Base-by-base conservation (phyloP, 306 rosid species). In the Neltuma alba region DNA sequence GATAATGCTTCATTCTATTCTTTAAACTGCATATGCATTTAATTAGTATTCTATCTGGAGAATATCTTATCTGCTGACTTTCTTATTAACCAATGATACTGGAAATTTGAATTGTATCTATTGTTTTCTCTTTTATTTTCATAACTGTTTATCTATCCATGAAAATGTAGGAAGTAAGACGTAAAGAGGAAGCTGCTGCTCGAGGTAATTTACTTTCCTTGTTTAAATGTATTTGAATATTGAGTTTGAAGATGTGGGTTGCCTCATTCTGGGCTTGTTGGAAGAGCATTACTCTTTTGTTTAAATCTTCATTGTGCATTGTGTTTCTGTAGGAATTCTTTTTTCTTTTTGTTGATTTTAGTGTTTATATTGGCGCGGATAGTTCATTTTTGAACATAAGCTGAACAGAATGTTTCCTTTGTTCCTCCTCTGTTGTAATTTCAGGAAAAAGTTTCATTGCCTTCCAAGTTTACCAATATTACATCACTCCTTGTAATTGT, bases 151-250 rank as follows among this genome's bases (percentile, higher is more conserved):
- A 37, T 79, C 54, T 9, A 50, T 86, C 41, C 62, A 44, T 48
- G 80, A 77, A 80, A 82, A 74, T 85, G 78, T 89, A 95, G 99
- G 91, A 89, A 16, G 84, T 95, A 75, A 91, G 80, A 81, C 91
- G 97, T 81, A 93, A 67, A 83, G 98, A 96, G 87, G 99, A 91
- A 75, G 98, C 96, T 69, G 92, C 94, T 66, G 91, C 92, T 70
- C 93, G 96, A 70, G 98, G 99, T 96, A 83, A 78, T 76, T 80
- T 82, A 25, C 79, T 44, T 72, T 70, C 47, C 83, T 70, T 67
- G 7, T 61, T 31, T 67, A 58, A 67, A 52, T 30, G 8, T 27
- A 60, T 36, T 33, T 61, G 52, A 54, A 7, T 7, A 37, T 69
- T 61, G 11, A 27, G 42, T 21, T 75, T 76, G 41, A 30, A 31